phyloP scores from a whole-genome alignment of 768 basidiomycete genomes.

The Phylloporus sp. region DNA sequence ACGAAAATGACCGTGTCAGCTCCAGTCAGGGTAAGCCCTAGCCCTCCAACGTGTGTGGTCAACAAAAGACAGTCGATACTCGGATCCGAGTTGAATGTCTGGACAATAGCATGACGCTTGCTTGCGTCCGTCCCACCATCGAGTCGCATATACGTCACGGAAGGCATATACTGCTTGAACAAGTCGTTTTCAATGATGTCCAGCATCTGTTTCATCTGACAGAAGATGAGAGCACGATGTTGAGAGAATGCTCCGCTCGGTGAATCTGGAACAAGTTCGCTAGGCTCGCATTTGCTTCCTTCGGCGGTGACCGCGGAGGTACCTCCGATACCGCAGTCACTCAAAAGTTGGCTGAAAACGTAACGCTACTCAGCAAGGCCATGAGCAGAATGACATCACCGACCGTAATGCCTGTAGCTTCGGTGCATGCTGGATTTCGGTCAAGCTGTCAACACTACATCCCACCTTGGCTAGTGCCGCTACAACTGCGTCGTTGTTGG shows the following conservation, averaged over 20 bases:
- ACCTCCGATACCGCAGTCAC: slow-evolving; percentile 90
- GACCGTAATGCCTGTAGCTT: slow-evolving; percentile 90
- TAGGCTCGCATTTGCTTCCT: slow-evolving; percentile 60
- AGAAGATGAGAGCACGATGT: slow-evolving; percentile 98
- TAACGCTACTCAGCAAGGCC: no score
- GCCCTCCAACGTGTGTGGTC: slow-evolving; percentile 94
- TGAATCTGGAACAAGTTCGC: slow-evolving; percentile 48
- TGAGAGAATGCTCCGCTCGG: slow-evolving; percentile 68
- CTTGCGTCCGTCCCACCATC: slow-evolving; percentile 89
- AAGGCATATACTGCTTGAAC: slow-evolving; percentile 89
- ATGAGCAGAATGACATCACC: no score
- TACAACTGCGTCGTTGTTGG: slow-evolving; percentile 51
- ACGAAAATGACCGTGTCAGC: slow-evolving; percentile 99
- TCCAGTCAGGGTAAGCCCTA: slow-evolving; percentile 93
- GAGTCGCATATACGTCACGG: slow-evolving; percentile 96
- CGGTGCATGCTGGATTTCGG: slow-evolving; percentile 87
- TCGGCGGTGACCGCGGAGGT: slow-evolving; percentile 40
- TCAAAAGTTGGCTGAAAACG: slow-evolving; percentile 78
- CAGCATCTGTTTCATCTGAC: slow-evolving; percentile 99
- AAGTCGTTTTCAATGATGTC: slow-evolving; percentile 94
- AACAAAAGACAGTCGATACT: slow-evolving; percentile 94
- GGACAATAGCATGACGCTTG: slow-evolving; percentile 94
- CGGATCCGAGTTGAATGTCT: slow-evolving; percentile 97
- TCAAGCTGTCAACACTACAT: slow-evolving; percentile 42
- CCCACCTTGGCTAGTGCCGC: slow-evolving; percentile 55